These are phyloP conservation scores for Raphanus sativus DNA, from an alignment of 345 rosid genomes.

Conservation along the genomic window DNA sequence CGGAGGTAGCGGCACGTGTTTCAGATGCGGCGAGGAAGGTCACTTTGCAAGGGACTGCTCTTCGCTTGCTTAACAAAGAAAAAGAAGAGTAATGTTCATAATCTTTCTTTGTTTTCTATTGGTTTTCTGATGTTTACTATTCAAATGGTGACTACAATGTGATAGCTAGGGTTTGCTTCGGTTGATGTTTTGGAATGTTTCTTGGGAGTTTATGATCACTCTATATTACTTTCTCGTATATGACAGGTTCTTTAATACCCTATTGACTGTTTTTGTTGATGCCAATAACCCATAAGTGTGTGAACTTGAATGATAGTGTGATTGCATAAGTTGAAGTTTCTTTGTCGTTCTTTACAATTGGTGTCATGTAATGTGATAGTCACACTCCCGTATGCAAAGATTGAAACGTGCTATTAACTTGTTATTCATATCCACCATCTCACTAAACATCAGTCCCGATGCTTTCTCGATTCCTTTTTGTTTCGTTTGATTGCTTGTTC, in stretches of 20 bases:
- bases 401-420: neutral
- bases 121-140: neutral
- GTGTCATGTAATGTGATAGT: constrained; percentile 6
- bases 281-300: constrained; percentile 18
- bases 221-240: neutral
- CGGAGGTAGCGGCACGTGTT: constrained; percentile 36
- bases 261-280: constrained; percentile 24
- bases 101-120: constrained; percentile 11
- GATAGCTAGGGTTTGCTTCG: constrained; percentile 20
- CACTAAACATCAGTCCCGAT: neutral
- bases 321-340: constrained; percentile 6
- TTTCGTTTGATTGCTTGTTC: neutral
- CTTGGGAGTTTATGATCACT: neutral
- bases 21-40: constrained; percentile 49
- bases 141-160: constrained; percentile 6
- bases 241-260: constrained; percentile 4
- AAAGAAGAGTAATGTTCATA: constrained; percentile 37
- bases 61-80: constrained; percentile 22
- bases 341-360: neutral
- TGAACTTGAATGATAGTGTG: constrained; percentile 28
- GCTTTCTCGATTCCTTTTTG: neutral
- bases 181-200: constrained; percentile 16
- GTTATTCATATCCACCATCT: neutral
- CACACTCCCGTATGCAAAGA: neutral
- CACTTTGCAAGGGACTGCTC: constrained; percentile 60